Conservation (phyloP, 352 stramenopile genomes). For the Peronospora farinosa region DNA sequence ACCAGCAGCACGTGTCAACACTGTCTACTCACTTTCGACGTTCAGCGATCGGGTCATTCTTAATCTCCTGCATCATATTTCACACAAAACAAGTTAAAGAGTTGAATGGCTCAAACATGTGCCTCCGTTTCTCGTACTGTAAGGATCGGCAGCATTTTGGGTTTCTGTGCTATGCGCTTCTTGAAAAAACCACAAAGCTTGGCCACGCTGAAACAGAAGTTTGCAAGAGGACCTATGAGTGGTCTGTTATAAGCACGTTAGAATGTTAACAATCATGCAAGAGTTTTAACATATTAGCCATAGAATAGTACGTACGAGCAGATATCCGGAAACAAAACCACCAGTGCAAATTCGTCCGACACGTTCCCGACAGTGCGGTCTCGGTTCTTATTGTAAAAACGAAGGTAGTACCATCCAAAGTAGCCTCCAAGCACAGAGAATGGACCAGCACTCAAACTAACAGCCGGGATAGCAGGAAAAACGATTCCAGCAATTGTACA, state of each 20-base stretch:
- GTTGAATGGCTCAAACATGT: background rate
- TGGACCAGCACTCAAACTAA: constrained; percentile 59
- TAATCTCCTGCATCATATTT: constrained; percentile 31
- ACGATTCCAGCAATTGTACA: constrained; percentile 41
- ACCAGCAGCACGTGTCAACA: background rate
- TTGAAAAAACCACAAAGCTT: constrained; percentile 85
- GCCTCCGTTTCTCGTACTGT: constrained; percentile 26
- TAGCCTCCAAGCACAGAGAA: constrained; percentile 70
- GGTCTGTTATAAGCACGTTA: constrained; percentile 30
- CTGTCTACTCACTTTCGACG: constrained; percentile 71
- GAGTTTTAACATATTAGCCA: background rate
- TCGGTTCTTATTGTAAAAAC: constrained; percentile 75
- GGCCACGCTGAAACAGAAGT: constrained; percentile 79
- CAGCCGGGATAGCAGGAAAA: constrained; percentile 24
- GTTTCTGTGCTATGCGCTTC: constrained; percentile 52
- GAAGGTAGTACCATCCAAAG: constrained; percentile 84
- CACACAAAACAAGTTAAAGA: background rate
- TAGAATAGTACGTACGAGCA: constrained; percentile 41
- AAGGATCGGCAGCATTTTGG: constrained; percentile 57
- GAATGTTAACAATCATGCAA: constrained; percentile 4
- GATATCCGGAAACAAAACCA: constrained; percentile 61
- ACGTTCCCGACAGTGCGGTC: constrained; percentile 67
- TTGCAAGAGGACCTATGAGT: constrained; percentile 54
- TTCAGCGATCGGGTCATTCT: constrained; percentile 73
- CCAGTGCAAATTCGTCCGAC: constrained; percentile 72